A percentile compares a stretch with the other conserved stretches of the same genome.
phyloP scores from a whole-genome alignment of 768 basidiomycete species.

The Phlebiopsis flavidoalba region DNA sequence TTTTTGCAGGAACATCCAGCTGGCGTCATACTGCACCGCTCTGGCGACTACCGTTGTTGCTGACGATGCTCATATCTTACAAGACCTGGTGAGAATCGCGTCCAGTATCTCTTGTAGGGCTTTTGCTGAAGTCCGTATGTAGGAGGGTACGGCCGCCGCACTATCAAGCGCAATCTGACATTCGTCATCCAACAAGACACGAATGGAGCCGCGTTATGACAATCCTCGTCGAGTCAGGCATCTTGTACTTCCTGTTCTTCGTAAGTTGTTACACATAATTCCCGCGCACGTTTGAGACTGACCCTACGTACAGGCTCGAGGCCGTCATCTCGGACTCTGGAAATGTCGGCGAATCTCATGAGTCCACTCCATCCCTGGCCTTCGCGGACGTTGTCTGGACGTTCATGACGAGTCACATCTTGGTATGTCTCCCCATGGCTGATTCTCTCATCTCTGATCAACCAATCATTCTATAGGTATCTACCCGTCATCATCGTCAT shows the following conservation, averaged over 20 bases:
- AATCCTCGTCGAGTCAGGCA: slow-evolving; percentile 21
- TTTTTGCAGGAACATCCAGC: slow-evolving; percentile 21
- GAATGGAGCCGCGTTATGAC: slow-evolving; percentile 13
- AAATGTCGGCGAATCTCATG: slow-evolving; percentile 7
- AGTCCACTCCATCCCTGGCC: background rate
- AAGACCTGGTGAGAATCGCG: slow-evolving; percentile 16
- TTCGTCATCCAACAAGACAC: background rate
- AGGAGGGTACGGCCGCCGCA: background rate
- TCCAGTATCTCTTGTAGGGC: too few relatives aligned
- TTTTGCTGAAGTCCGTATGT: background rate
- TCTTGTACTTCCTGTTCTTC: slow-evolving; percentile 22
- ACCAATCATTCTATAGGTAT: slow-evolving; percentile 11
- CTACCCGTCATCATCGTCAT: slow-evolving; percentile 18
- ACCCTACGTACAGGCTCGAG: background rate
- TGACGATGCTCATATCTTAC: slow-evolving; percentile 15
- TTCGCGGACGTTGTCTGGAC: slow-evolving; percentile 11
- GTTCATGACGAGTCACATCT: slow-evolving; percentile 15
- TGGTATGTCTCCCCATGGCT: slow-evolving; percentile 7
- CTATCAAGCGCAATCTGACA: background rate
- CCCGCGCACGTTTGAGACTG: too few relatives aligned
- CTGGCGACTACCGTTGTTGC: slow-evolving; percentile 16
- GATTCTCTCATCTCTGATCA: background rate
- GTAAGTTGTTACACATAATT: slow-evolving; percentile 1
- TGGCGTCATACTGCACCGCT: slow-evolving; percentile 16
- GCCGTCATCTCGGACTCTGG: slow-evolving; percentile 2